Evolutionary conservation across 75 land plant species (phyloP).

Genomic region (Selaginella tamariscina): DNA sequence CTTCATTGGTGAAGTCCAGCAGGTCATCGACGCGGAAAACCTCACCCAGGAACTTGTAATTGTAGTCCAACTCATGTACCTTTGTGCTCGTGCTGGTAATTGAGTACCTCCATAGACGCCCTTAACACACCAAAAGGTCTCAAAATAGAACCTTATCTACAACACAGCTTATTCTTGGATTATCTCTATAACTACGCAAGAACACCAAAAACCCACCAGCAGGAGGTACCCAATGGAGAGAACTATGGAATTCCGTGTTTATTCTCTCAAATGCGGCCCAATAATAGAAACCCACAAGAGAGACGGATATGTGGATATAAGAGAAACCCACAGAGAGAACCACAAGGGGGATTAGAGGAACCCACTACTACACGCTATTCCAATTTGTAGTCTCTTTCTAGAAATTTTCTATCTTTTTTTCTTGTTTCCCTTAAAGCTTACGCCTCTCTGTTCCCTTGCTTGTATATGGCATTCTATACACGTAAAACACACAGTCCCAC

Average conservation of each 20-base stretch:
- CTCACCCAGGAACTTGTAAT: neutral
- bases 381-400: neutral
- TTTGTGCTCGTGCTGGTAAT: neutral
- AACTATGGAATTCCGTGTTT: neutral
- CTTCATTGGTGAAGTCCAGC: conserved; percentile 17
- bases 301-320: too few relatives aligned
- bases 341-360: neutral
- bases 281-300: too few relatives aligned
- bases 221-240: neutral
- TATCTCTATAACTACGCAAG: neutral
- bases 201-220: neutral
- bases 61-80: neutral
- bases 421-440: neutral
- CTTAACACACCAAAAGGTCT: too few relatives aligned
- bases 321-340: neutral
- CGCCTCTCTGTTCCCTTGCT: too few relatives aligned
- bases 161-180: too few relatives aligned
- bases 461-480: too few relatives aligned
- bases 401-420: neutral
- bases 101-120: neutral
- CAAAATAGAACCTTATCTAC: too few relatives aligned
- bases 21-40: conserved; percentile 14
- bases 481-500: neutral
- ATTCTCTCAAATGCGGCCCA: too few relatives aligned
- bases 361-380: neutral